Evolutionary conservation across 1,284 basidiomycete genomes (phyloP), one percentile per base, ranked within the genome.

Genomic region (Cystobasidium sp.): DNA sequence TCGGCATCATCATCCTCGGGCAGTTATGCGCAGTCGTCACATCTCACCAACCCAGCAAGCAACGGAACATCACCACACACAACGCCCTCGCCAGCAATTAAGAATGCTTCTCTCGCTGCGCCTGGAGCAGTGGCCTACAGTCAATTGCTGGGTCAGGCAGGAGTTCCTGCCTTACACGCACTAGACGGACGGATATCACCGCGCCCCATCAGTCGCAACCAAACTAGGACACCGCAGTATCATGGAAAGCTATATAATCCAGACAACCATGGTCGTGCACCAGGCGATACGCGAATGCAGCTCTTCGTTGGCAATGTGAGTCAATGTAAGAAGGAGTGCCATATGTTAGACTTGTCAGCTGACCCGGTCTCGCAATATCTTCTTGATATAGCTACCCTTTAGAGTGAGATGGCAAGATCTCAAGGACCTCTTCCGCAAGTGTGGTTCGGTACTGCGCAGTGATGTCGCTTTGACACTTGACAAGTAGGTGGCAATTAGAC

Each of bases 391-490:
- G 94, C 83, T 97, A 24, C 96, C 96, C 0, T 93, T 92, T 80
- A 92, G 95, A 83, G 94, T 94, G 39, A 93, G 93, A 47, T 99
- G 96, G 96, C 96, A 99, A 83, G 96, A 99, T 82, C 86, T 99
- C 74, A 99, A 98, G 82, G 95, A 98, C 82, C 85, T 98, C 41
- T 97, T 98, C 89, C 89, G 95, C 71, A 88, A 91, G 47, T 93
- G 95, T 55, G 95, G 96, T 31, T 92, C 91, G 80, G 94, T 97
- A 79, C 88, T 97, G 75, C 89, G 95, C 53, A 93, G 96, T 73
- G 95, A 99, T 82, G 91, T 97, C 79, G 75, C 75, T n/a, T 41
- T 76, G 39, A 76, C 75, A 14, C 47, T 62, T 20, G 75, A 76
- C 62, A 76, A 76, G 72, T 74, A 31, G 16, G 72, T 46, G n/a